Evolutionary conservation across 2,329 filamentous ascomycete species (phyloP).

Genomic region (Xylariaceae sp.): DNA sequence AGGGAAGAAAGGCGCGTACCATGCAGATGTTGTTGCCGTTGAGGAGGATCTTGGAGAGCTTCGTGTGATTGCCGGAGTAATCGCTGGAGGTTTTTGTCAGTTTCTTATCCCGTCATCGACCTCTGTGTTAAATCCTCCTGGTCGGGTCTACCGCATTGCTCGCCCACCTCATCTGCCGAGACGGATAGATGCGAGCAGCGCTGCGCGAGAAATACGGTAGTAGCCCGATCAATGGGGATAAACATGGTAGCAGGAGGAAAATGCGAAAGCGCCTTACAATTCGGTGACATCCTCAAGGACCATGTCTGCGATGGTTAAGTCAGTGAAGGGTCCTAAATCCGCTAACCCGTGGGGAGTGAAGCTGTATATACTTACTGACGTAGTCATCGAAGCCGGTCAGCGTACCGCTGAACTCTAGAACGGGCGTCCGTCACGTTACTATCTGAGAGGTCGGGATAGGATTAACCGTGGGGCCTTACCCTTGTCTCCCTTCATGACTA

Average conservation of each 20-base stretch:
- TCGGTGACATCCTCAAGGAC: conserved; percentile 96
- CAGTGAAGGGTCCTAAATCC: too few relatives aligned
- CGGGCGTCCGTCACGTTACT: not conserved
- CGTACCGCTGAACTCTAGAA: conserved; percentile 85
- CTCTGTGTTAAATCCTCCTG: too few relatives aligned
- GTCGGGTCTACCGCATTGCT: too few relatives aligned
- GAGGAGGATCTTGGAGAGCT: conserved; percentile 87
- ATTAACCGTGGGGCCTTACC: conserved; percentile 47
- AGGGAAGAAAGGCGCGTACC: conserved; percentile 49
- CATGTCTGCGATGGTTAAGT: conserved; percentile 65
- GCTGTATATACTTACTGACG: conserved; percentile 71
- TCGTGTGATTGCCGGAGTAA: conserved; percentile 80
- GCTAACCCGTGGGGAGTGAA: too few relatives aligned
- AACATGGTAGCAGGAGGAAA: not conserved
- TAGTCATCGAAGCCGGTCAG: conserved; percentile 97
- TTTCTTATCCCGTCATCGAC: not conserved
- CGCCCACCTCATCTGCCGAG: too few relatives aligned
- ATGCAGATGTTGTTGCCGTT: conserved; percentile 99
- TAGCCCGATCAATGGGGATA: too few relatives aligned
- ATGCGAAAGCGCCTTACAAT: conserved; percentile 52
- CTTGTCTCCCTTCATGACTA: conserved; percentile 99
- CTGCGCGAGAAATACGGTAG: too few relatives aligned
- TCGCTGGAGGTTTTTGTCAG: conserved; percentile 55
- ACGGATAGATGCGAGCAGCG: too few relatives aligned
- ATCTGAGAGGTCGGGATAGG: not conserved